Base-by-base conservation (phyloP, 192 early-diverging fungal species). In the Podila epicladia region DNA sequence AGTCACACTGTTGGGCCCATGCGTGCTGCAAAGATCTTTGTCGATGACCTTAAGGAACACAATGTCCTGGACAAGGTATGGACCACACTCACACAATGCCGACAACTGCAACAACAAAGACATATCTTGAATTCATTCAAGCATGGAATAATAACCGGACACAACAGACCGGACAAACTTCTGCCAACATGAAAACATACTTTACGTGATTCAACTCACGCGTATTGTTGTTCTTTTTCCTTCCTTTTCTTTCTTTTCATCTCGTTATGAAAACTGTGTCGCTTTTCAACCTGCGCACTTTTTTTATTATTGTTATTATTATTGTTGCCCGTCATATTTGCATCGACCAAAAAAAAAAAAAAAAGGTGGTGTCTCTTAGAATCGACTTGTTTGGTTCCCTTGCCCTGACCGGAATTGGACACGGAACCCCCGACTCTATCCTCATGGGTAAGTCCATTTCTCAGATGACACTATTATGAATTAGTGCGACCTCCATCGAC, bases 1-100 rank as follows among this genome's bases (percentile, higher is more conserved):
- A 85, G 93, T 68, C 92, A 95, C 73, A 94, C 93, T 2, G 95
- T 98, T 28, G 97, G 97, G n/a, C 97, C 97, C 17, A 98, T 98
- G 97, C 91, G 97, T 29, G 96, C 97, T 11, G 94, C 96, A 29
- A 95, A 94, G 82, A 96, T 96, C 62, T 98, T 98, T 88, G 89
- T 96, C 31, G 88, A 91, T 67, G 97, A 98, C 65, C 78, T 97
- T 29, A 90, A 91, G 63, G 84, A 90, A 29, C 90, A 92, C 64
- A 67, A 83, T 8, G 73, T 94, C 41, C 90, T 94, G 22, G 85
- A 89, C 29, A 90, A 87, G 72, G 87, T 87, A 87, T 69, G 53
- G 24, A 48, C 24, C 35, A 12, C 15, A 28, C 31, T 4, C 32
- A 66, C 13, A 22, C 2, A 20, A 13, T 38, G 20, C 20, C 32